phyloP scores from a whole-genome alignment of 352 stramenopile genomes.

The Phytophthora foliorum region DNA sequence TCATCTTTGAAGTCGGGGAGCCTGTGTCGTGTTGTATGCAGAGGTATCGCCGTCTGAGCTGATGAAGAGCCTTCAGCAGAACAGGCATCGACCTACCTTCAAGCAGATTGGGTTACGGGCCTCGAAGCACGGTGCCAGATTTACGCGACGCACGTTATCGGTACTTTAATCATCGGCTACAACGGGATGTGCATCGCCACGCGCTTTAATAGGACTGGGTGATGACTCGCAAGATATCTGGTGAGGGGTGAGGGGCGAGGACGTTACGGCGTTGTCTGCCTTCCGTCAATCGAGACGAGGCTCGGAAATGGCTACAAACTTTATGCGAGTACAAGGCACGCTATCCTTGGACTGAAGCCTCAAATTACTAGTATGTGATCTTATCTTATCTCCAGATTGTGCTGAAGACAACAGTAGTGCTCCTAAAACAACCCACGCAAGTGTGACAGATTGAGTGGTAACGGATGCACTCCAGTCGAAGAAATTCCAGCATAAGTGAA shows the following conservation, averaged over 20 bases:
- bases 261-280: not conserved
- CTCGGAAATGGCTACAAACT: no score
- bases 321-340: no score
- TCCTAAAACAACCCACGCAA: no score
- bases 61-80: not conserved
- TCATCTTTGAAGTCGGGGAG: no score
- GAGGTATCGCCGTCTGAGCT: not conserved
- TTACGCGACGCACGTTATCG: not conserved
- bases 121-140: not conserved
- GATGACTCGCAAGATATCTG: no score
- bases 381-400: not conserved
- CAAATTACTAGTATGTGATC: not conserved
- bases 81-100: not conserved
- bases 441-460: no score
- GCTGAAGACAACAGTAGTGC: no score
- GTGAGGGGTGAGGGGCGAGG: slow-evolving; percentile 1
- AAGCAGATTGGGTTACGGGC: not conserved
- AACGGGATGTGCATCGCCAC: slow-evolving; percentile 11
- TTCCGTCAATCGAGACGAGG: not conserved
- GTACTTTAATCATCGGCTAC: not conserved
- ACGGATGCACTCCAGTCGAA: no score
- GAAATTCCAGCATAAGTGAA: not conserved
- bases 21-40: no score
- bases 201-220: not conserved
- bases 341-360: slow-evolving; percentile 4